phyloP scores from a whole-genome alignment of 179 eudicot species.

The Beta lomatogona region DNA sequence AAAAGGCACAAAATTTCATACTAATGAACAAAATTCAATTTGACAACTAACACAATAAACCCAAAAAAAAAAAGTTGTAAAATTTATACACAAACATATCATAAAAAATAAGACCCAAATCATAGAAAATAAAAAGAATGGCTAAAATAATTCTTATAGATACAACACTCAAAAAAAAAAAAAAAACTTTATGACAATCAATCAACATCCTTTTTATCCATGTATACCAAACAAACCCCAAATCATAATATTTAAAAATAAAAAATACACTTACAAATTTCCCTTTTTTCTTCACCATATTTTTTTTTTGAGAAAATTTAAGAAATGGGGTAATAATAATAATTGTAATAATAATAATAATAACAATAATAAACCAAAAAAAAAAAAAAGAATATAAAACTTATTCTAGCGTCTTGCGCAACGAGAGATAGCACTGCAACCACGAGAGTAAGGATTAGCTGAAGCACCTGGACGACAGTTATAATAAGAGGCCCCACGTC shows the following conservation, averaged over 20 bases:
- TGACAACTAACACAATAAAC: conserved; percentile 5
- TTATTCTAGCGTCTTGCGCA: conserved; percentile 44
- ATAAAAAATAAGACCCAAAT: not conserved
- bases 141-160: not conserved
- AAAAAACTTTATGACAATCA: not conserved
- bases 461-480: conserved; percentile 72
- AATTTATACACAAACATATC: not conserved
- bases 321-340: conserved; percentile 4
- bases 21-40: not conserved
- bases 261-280: conserved; percentile 26
- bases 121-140: not conserved
- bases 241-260: conserved; percentile 8
- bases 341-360: not conserved
- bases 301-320: not conserved
- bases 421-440: conserved; percentile 64
- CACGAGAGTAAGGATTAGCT: conserved; percentile 84
- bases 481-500: conserved; percentile 82
- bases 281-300: not conserved
- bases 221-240: conserved; percentile 38
- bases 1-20: not conserved
- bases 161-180: not conserved
- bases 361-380: not conserved
- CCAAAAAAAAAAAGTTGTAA: not conserved
- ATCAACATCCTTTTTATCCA: conserved; percentile 16
- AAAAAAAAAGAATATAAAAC: not conserved